A percentile compares a stretch with the other conserved stretches of the same genome.
Conservation (phyloP, 345 rosid species). For the Kandelia obovata region DNA sequence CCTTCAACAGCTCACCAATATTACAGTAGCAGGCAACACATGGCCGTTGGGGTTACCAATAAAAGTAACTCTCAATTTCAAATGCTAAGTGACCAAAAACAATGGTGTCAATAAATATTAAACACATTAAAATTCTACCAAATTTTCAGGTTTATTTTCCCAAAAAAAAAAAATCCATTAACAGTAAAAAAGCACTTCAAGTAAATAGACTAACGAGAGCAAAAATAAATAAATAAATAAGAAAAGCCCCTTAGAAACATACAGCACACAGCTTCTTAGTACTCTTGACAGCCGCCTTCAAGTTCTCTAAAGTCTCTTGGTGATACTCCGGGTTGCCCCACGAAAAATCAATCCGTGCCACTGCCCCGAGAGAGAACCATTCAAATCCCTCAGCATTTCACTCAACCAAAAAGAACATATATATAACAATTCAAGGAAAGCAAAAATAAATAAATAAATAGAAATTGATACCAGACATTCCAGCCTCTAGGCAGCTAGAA, state of each 20-base stretch:
- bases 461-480: conserved; percentile 26
- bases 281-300: conserved; percentile 31
- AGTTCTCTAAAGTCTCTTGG: conserved; percentile 29
- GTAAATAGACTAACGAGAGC: background rate
- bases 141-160: no score
- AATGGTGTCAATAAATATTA: no score
- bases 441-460: background rate
- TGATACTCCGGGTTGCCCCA: conserved; percentile 29
- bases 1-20: background rate
- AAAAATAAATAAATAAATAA: background rate
- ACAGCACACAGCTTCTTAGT: conserved; percentile 36
- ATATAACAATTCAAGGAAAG: background rate
- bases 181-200: background rate
- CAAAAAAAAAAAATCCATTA: no score
- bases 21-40: no score
- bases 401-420: no score
- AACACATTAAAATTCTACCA: no score
- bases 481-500: conserved; percentile 29
- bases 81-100: background rate
- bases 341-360: conserved; percentile 37
- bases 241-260: conserved; percentile 8
- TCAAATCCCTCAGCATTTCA: background rate
- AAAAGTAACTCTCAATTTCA: background rate
- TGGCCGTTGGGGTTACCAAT: no score
- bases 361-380: conserved; percentile 9